Percentiles rank a stretch among this genome's conserved stretches.
Conservation (phyloP, 2,329 filamentous ascomycete species). For the Fusarium anthophilum region DNA sequence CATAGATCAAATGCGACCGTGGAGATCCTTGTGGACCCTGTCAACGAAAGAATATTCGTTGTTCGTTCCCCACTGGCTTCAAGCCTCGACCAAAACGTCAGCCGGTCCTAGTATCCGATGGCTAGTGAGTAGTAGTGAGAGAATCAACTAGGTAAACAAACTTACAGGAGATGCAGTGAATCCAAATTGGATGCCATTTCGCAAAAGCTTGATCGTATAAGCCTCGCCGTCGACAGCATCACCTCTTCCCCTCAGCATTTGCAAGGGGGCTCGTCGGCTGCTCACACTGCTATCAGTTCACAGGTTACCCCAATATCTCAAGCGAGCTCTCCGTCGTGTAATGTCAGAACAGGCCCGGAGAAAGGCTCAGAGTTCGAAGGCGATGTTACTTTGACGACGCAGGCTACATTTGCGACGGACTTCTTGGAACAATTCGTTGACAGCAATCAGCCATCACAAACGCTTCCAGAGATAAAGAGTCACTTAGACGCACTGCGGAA, state of each 20-base stretch:
- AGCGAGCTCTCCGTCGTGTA: neutral
- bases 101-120: neutral
- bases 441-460: neutral
- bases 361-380: neutral
- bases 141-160: fast-evolving
- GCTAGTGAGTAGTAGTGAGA: neutral
- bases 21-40: slow-evolving; percentile 7
- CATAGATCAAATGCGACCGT: slow-evolving; percentile 7
- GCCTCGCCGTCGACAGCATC: slow-evolving; percentile 1
- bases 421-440: slow-evolving; percentile 4
- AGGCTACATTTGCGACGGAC: slow-evolving; percentile 1
- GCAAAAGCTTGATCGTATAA: slow-evolving; percentile 4
- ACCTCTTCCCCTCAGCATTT: neutral
- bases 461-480: neutral
- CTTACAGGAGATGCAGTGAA: neutral
- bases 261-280: neutral
- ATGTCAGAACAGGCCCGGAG: neutral
- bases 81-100: neutral
- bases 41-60: neutral
- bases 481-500: neutral
- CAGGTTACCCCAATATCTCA: neutral
- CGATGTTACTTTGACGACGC: neutral
- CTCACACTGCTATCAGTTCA: neutral
- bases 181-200: slow-evolving; percentile 5
- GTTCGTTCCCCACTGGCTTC: slow-evolving; percentile 9